A percentile compares a stretch with the other conserved stretches of the same genome.
phyloP scores from a whole-genome alignment of 768 basidiomycete genomes.

The Tylopilus balloui region DNA sequence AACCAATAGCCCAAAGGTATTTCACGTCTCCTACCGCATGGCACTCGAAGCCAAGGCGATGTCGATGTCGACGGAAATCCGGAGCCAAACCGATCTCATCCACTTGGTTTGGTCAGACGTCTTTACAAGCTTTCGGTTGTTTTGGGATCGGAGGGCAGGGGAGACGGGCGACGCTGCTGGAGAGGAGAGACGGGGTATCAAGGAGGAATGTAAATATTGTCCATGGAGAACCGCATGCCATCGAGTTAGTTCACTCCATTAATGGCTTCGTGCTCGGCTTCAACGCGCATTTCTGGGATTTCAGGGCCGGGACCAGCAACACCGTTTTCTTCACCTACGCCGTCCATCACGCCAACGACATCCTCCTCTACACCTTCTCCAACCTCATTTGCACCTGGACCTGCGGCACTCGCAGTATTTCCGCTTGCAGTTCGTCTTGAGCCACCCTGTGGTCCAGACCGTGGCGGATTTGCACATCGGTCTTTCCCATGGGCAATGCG shows the following conservation, averaged over 20 bases:
- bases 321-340: constrained; percentile 24
- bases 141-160: constrained; percentile 26
- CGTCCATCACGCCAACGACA: constrained; percentile 15
- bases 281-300: constrained; percentile 42
- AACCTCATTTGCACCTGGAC: constrained; percentile 11
- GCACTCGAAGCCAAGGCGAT: background rate
- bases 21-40: constrained; percentile 16
- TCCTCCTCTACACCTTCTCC: constrained; percentile 26
- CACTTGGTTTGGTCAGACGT: constrained; percentile 32
- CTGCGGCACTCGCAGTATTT: constrained; percentile 26
- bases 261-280: constrained; percentile 29
- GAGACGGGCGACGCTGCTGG: constrained; percentile 23
- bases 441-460: constrained; percentile 74
- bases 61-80: constrained; percentile 30
- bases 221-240: constrained; percentile 17
- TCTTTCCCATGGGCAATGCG: constrained; percentile 96
- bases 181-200: constrained; percentile 28
- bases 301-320: constrained; percentile 25
- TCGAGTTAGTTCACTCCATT: constrained; percentile 21
- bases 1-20: constrained; percentile 59
- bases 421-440: constrained; percentile 46
- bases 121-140: constrained; percentile 31
- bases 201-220: constrained; percentile 28
- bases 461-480: constrained; percentile 88
- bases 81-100: constrained; percentile 46